Conservation (phyloP, 768 basidiomycete species). For the Podaxis sp. region DNA sequence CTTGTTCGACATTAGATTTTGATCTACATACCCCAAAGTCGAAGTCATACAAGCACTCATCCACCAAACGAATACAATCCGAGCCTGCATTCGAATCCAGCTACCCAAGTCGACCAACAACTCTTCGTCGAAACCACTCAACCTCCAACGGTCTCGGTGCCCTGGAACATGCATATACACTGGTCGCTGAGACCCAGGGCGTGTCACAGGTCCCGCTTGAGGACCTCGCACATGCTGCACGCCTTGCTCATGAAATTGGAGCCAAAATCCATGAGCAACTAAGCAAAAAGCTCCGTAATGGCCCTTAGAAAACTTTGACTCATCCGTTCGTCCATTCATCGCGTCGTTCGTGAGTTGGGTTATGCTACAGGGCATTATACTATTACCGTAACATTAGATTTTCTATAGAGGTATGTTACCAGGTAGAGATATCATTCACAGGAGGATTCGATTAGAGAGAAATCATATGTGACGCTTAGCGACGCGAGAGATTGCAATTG, state of each 20-base stretch:
- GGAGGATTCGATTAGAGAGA: no score
- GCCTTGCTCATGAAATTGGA: slow-evolving; percentile 42
- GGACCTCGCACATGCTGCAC: slow-evolving; percentile 44
- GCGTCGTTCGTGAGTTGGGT: no score
- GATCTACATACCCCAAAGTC: not conserved
- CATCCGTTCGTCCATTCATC: no score
- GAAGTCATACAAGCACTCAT: not conserved
- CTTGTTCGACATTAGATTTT: not conserved
- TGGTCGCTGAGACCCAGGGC: slow-evolving; percentile 30
- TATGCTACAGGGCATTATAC: no score
- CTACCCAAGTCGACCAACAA: slow-evolving; percentile 12
- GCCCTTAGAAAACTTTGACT: not conserved
- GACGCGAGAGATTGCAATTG: no score
- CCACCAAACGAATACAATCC: not conserved
- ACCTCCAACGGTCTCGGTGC: slow-evolving; percentile 38
- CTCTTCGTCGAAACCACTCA: slow-evolving; percentile 33
- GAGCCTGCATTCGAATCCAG: slow-evolving; percentile 10
- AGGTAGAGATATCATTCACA: no score
- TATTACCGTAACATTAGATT: no score
- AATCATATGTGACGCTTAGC: no score
- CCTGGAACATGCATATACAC: slow-evolving; percentile 38
- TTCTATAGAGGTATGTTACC: no score
- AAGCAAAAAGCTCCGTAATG: slow-evolving; percentile 25
- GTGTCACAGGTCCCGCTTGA: slow-evolving; percentile 45
- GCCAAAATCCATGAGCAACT: slow-evolving; percentile 42